Evolutionary conservation across 225 moss, liverwort and hornwort genomes (phyloP), one percentile per base, ranked within the genome.

Genomic region (Bryum argenteum): DNA sequence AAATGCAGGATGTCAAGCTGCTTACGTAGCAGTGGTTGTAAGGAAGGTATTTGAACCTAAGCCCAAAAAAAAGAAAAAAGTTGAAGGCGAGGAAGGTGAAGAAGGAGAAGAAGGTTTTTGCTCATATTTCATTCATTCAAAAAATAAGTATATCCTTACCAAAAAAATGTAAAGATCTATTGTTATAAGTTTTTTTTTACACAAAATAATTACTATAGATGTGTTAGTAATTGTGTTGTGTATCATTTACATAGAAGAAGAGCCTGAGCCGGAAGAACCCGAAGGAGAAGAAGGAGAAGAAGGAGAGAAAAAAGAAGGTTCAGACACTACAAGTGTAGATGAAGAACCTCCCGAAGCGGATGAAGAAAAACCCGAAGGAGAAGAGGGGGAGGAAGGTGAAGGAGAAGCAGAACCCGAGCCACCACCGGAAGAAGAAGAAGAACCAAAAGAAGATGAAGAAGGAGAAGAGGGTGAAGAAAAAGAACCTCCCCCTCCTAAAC

Each of bases 21-120:
- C 83, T 72, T 88, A 96, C 63, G 1, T 96, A 21, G 91, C 81
- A 11, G 71, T 80, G 5, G 79, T 96, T 24, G 61, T 77, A 5
- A 79, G 78, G 23, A 91, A 91, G 64, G 72, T 91, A 54, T 96
- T 91, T 86, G 91, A 96, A 59, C 89, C 93, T 0, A 89, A 82
- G 60, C 70, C 79, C 0, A 44, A 81, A 33, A 79, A 55, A 0
- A 76, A 75, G 4, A 68, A 69, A 0, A 58, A 54, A 17, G 0
- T 1, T 52, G 74, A 71, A 45, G 79, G 64, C 9, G 55, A 70
- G 59, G 82, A 77, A 26, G 70, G 72, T 1, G 80, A 80, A 39
- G 87, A 79, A 59, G 73, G 41, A 52, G 41, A 47, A 45, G 64
- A 76, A 79, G 70, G 61, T 59, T 20, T 16, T 1, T 0, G 20